A percentile compares a stretch with the other conserved stretches of the same genome.
Conservation (phyloP, 2,329 filamentous ascomycete genomes). For the Aureobasidium sp. region DNA sequence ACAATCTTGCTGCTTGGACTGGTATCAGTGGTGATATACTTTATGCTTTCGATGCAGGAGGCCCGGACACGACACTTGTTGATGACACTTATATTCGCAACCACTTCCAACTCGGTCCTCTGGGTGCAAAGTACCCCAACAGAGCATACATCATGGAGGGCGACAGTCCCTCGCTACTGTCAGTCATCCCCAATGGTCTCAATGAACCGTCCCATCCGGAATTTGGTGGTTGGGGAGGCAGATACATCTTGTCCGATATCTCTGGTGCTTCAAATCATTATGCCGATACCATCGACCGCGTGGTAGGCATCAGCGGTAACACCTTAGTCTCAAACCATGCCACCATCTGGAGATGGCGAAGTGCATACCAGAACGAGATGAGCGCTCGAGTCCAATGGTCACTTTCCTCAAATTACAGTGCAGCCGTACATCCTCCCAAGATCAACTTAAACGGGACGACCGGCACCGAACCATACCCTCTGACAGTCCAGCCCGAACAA, state of each 20-base stretch:
- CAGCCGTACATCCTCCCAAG: conserved; percentile 43
- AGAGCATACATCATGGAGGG: conserved; percentile 48
- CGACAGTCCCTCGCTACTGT: conserved; percentile 47
- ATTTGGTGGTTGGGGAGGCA: conserved; percentile 46
- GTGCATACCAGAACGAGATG: conserved; percentile 47
- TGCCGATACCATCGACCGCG: conserved; percentile 32
- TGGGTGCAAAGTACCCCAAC: conserved; percentile 38
- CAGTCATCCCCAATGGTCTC: conserved; percentile 43
- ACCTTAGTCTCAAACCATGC: conserved; percentile 39
- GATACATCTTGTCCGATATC: conserved; percentile 35
- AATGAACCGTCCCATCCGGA: conserved; percentile 39
- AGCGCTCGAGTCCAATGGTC: conserved; percentile 44
- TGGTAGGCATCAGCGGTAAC: conserved; percentile 28
- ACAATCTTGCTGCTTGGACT: conserved; percentile 48
- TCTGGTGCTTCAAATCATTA: conserved; percentile 31
- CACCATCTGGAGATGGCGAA: conserved; percentile 48
- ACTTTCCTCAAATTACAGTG: conserved; percentile 28
- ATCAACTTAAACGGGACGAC: conserved; percentile 36
- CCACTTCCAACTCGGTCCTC: conserved; percentile 46
- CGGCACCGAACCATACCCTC: conserved; percentile 32
- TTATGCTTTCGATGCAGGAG: conserved; percentile 42
- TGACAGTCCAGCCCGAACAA: conserved; percentile 37
- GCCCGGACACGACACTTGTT: conserved; percentile 43
- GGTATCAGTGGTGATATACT: conserved; percentile 47
- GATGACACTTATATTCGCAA: conserved; percentile 46